A percentile compares a stretch with the other conserved stretches of the same genome.
Evolutionary conservation across 805 yeast genomes (phyloP).

Genomic region (Candida manassasensis): DNA sequence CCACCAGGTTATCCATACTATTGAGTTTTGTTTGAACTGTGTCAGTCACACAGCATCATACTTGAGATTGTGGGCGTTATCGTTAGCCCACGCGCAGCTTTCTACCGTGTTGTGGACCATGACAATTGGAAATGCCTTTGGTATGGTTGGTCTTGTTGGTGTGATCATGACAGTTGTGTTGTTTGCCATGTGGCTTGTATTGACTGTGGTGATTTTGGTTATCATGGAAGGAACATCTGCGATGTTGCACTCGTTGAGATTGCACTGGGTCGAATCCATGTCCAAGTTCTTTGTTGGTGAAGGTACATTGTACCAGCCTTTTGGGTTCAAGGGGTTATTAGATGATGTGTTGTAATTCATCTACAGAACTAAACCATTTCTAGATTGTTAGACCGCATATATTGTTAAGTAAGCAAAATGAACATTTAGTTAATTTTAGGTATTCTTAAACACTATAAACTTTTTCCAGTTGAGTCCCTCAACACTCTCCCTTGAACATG

Average conservation of each 20-base stretch:
- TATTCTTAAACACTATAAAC: too few relatives aligned
- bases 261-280: constrained; percentile 84
- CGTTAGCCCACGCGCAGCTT: constrained; percentile 75
- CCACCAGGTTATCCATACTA: constrained; percentile 77
- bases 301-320: constrained; percentile 65
- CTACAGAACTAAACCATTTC: too few relatives aligned
- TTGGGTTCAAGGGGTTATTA: constrained; percentile 40
- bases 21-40: constrained; percentile 75
- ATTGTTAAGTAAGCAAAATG: too few relatives aligned
- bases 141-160: constrained; percentile 49
- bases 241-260: constrained; percentile 70
- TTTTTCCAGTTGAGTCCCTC: too few relatives aligned
- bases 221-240: constrained; percentile 85
- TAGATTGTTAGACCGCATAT: too few relatives aligned
- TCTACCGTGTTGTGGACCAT: constrained; percentile 72
- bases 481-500: too few relatives aligned
- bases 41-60: constrained; percentile 79
- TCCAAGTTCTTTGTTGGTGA: constrained; percentile 76
- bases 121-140: constrained; percentile 65
- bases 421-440: too few relatives aligned
- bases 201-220: constrained; percentile 65
- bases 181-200: constrained; percentile 71
- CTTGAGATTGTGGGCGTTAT: constrained; percentile 73
- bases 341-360: constrained; percentile 18
- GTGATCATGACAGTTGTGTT: constrained; percentile 53